Base-by-base conservation (phyloP, 2,329 filamentous ascomycete species). In the Botrytis elliptica region DNA sequence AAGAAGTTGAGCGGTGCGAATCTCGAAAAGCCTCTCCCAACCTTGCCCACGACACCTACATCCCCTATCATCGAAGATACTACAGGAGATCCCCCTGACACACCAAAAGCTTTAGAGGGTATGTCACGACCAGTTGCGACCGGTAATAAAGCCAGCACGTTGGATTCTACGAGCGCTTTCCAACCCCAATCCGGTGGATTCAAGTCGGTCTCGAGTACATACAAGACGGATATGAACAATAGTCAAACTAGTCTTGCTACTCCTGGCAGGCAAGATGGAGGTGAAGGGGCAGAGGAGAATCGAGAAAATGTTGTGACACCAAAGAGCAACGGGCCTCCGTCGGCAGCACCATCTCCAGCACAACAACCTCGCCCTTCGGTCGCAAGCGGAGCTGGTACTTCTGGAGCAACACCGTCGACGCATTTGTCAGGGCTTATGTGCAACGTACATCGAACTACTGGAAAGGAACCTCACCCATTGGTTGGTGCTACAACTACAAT, bases 401-500 rank as follows among this genome's bases (percentile, higher is more conserved):
- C 86, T 16, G 83, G 84, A 3, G 42, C 55, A 49, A 62, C 64
- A 18, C 84, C 85, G 0, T 85, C 86, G 1, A 80, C 88, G 10
- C 89, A 91, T 79, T 83, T 91, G 18, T 91, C 89, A 0, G 89
- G 89, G 0, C 81, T 91, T 71, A 91, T 91, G 89, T 91, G 89
- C 80, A 91, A 91, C 80, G 89, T 91, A n/a, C 89, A 91, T 78
- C 86, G 95, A 76, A 98, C 96, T 1, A 98, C 95, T 0, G 96
- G 96, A 52, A 90, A 91, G 75, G 95, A 98, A 81, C 96, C 96
- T 4, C 94, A 93, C 79, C 93, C 96, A 4, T 85, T 98, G 3
- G 96, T 99, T 0, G 96, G 96, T 46, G 95, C 96, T 8, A 98
- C 96, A 0, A 98, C 96, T 0, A 98, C 96, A 0, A 93, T 98